Evolutionary conservation across 257 asterid genomes (phyloP), one percentile per base, ranked within the genome.

Genomic region (Orobanche coerulescens): DNA sequence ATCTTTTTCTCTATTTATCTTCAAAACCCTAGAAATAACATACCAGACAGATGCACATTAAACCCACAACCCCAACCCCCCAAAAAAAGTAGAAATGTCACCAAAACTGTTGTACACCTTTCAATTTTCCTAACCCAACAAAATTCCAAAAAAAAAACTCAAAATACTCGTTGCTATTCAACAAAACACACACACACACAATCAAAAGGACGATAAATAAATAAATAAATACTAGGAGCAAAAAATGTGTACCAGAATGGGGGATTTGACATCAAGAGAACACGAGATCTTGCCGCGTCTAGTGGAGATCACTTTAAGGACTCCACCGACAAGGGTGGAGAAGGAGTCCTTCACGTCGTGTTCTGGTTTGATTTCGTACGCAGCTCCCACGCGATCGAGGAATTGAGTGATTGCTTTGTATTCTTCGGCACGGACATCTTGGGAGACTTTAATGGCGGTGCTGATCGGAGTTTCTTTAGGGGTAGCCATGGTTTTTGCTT

Each of bases 271-370:
- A 30, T 70, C 30, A 43, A 93, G 75, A 53, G 70, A 33, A 75
- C 96, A 93, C 2, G 96, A 82, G 75, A 93, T 69, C 76, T 80
- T 78, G 63, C 94, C 95, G 30, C 71, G 79, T 58, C 83, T 65
- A 33, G 84, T 37, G 43, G 75, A 63, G 15, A 56, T 60, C 70
- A 86, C 85, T 69, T 86, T 73, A 31, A 93, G 90, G 59, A 60
- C 42, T 16, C 84, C 81, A 1, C 87, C 86, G 4, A 78, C 58
- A 28, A 93, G 82, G 49, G 71, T 74, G 64, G 90, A 79, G 67
- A 74, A 83, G 15, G 90, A 81, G 55, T 79, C 99, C 36, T 68
- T 50, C 14, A 77, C 59, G 50, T 77, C 18, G 79, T 72, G 76
- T 25, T 71, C 40, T 58, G 94, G 75, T 61, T 77, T 68, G 66